phyloP scores from a whole-genome alignment of 495 filamentous ascomycete species.

The Talaromyces adpressus region DNA sequence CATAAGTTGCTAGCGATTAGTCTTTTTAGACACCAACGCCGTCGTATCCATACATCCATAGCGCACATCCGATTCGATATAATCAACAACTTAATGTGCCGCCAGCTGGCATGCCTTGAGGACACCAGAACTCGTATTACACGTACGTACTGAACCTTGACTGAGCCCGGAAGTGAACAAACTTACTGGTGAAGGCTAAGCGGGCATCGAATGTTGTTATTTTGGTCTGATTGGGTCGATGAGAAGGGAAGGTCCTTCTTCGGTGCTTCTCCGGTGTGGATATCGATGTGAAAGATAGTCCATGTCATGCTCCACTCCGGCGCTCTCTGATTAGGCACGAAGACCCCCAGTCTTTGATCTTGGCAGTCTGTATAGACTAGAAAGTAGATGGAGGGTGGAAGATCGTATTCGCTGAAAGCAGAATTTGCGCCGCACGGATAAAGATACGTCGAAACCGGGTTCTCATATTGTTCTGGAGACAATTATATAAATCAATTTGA shows the following conservation, averaged over 20 bases:
- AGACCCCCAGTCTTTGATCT: not conserved
- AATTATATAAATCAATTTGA: not conserved
- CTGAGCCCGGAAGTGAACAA: not conserved
- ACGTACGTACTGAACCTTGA: not conserved
- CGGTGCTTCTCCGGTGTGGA: not conserved
- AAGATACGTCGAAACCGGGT: not conserved
- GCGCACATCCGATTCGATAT: not conserved
- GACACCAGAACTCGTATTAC: not conserved
- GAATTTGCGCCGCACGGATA: not conserved
- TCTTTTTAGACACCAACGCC: not conserved
- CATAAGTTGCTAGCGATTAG: not conserved
- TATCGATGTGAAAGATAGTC: not conserved
- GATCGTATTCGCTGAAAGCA: not conserved
- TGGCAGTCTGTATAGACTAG: not conserved
- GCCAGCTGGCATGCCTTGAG: not conserved
- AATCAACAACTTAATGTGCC: not conserved
- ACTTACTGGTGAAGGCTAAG: not conserved
- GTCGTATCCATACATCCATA: not conserved
- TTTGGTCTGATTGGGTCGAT: not conserved
- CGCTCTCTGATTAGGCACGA: not conserved
- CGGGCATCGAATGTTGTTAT: not conserved
- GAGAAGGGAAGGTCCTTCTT: not conserved
- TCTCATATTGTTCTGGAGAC: not conserved
- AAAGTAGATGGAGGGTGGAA: not conserved
- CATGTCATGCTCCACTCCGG: not conserved